These are phyloP conservation scores for Penicillium goetzii DNA, from an alignment of 495 filamentous ascomycete species.

Conservation along the genomic window DNA sequence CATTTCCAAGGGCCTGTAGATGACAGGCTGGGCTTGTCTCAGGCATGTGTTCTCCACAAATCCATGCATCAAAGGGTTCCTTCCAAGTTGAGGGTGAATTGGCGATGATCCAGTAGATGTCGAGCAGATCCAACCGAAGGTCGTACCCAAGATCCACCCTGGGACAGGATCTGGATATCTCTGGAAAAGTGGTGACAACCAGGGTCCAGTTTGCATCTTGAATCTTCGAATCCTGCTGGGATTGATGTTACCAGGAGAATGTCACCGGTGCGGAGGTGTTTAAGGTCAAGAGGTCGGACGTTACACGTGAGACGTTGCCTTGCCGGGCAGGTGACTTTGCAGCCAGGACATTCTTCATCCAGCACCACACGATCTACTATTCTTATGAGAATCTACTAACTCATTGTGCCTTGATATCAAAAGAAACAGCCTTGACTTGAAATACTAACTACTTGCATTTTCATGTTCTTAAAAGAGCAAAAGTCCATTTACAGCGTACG, in stretches of 20 bases:
- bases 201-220: background rate
- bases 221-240: background rate
- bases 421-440: background rate
- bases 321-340: background rate
- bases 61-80: background rate
- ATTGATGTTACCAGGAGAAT: background rate
- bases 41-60: background rate
- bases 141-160: background rate
- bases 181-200: background rate
- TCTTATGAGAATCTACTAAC: background rate
- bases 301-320: background rate
- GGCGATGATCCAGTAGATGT: background rate
- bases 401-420: background rate
- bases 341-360: background rate
- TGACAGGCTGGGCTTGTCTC: background rate
- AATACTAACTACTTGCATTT: background rate
- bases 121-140: background rate
- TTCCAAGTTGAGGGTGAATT: background rate
- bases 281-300: too few relatives aligned
- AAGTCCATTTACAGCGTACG: background rate
- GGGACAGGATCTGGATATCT: background rate
- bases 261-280: background rate
- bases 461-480: background rate
- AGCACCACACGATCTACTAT: background rate
- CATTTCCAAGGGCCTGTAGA: background rate